Conservation (phyloP, 371 early-diverging fungal genomes). For the Mucor mucedo region DNA sequence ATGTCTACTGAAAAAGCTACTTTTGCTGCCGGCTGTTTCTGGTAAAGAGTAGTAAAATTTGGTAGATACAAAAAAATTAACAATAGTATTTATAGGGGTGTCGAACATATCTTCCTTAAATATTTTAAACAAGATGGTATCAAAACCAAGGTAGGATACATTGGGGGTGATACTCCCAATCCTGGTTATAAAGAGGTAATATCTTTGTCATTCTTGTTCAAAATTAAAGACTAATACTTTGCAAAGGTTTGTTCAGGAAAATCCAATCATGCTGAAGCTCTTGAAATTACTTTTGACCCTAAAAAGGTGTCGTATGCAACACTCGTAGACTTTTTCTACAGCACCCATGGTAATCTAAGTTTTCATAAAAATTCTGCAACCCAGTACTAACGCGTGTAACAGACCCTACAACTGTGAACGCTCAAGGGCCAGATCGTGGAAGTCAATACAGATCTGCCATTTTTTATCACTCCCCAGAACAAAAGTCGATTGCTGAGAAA, state of each 20-base stretch:
- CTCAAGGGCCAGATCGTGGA: constrained; percentile 36
- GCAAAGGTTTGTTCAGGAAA: constrained; percentile 68
- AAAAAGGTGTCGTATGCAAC: constrained; percentile 63
- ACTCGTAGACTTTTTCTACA: constrained; percentile 85
- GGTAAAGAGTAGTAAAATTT: constrained; percentile 26
- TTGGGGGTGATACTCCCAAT: constrained; percentile 65
- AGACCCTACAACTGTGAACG: constrained; percentile 51
- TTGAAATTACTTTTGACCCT: constrained; percentile 81
- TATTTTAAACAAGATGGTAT: constrained; percentile 56
- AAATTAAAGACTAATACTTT: not conserved
- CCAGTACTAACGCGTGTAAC: not conserved
- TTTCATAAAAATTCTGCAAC: constrained; percentile 16
- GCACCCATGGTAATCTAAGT: constrained; percentile 70
- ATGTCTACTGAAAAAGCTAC: constrained; percentile 40
- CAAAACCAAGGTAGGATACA: constrained; percentile 82
- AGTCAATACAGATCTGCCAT: constrained; percentile 79
- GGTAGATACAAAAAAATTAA: not conserved
- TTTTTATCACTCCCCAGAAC: constrained; percentile 78
- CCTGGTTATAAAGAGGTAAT: constrained; percentile 69
- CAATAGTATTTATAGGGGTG: constrained; percentile 68
- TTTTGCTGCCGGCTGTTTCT: constrained; percentile 50
- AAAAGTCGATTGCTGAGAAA: constrained; percentile 71
- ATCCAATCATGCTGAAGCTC: constrained; percentile 87
- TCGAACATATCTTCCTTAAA: constrained; percentile 80
- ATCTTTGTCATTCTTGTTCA: not conserved